Base-by-base conservation (phyloP, 2,329 filamentous ascomycete genomes). In the Thermoascus crustaceus region DNA sequence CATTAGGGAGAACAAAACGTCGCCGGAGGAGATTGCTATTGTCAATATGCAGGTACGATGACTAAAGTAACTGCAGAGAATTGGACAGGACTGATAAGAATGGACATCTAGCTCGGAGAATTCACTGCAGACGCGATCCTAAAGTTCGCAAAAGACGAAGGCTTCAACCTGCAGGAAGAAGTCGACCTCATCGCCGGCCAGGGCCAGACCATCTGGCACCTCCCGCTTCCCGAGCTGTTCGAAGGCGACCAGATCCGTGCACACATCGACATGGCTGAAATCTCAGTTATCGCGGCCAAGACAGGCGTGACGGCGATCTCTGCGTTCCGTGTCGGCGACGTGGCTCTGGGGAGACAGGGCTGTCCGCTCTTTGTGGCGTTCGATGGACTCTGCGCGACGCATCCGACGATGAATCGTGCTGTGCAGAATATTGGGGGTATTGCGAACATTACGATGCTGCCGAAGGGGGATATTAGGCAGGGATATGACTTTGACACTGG, bases 381-480 rank as follows among this genome's bases (percentile, higher is more conserved):
- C 44, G 70, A 76, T 45, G 61, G 64, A 4, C 60, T 75, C 8
- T 46, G 75, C n/a, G 58, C 76, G 17, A 67, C 68, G 44, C 69
- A 76, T 45, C 66, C 71, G 1, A 67, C 52, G 13, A 72, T 72
- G 50, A 59, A 72, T 13, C 65, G 73, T 24, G 71, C 69, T 3
- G 75, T 71, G 50, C 69, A 76, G 48, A 75, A 76, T 47, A 75
- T 76, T 38, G 71, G 71, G 36, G 71, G 73, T 37, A 73, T 77
- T 30, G 68, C 67, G 19, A 76, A 72, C 46, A 66, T 76, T 22
- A 75, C 67, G 54, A 74, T 77, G 53, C 70, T 76, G 34, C 71
- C 70, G 5, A 64, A 68, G 2, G 47, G 46, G 34, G 33, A 25
- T 16, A 17, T 30, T 9, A 26, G 34, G 13, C 24, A 39, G 13